Conservation (phyloP, 495 filamentous ascomycete species). For the Halenospora varia region DNA sequence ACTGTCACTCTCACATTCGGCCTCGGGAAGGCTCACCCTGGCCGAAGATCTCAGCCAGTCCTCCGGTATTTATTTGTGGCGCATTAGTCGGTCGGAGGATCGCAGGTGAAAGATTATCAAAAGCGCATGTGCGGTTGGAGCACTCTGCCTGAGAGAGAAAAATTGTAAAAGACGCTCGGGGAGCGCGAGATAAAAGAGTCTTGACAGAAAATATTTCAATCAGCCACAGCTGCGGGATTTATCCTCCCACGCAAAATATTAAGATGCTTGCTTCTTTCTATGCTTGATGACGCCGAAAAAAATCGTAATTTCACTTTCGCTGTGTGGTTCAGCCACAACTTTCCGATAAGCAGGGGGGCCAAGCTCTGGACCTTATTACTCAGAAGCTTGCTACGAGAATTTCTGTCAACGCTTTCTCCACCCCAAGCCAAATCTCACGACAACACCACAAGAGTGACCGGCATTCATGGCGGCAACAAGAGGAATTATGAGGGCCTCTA, state of each 20-base stretch:
- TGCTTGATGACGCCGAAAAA: not conserved
- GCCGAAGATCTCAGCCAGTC: not conserved
- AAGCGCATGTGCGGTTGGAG: no score
- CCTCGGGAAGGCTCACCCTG: not conserved
- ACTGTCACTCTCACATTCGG: not conserved
- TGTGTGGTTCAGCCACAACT: not conserved
- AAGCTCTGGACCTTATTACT: no score
- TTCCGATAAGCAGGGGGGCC: no score
- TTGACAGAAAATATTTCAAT: not conserved
- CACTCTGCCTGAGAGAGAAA: no score
- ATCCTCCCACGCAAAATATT: not conserved
- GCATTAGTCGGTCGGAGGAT: not conserved
- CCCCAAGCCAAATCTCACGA: not conserved
- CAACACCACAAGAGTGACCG: not conserved
- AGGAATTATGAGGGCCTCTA: not conserved
- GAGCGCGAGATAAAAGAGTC: no score
- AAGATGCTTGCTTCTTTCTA: not conserved
- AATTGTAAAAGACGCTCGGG: no score
- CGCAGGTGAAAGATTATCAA: not conserved
- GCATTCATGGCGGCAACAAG: slow-evolving; percentile 16
- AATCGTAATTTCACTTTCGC: not conserved
- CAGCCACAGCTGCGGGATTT: not conserved
- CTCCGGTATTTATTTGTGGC: not conserved
- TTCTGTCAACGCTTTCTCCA: not conserved
- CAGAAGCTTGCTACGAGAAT: not conserved